Evolutionary conservation across 352 stramenopile genomes (phyloP), one percentile per base, ranked within the genome.

Genomic region (Phytophthora lateralis): DNA sequence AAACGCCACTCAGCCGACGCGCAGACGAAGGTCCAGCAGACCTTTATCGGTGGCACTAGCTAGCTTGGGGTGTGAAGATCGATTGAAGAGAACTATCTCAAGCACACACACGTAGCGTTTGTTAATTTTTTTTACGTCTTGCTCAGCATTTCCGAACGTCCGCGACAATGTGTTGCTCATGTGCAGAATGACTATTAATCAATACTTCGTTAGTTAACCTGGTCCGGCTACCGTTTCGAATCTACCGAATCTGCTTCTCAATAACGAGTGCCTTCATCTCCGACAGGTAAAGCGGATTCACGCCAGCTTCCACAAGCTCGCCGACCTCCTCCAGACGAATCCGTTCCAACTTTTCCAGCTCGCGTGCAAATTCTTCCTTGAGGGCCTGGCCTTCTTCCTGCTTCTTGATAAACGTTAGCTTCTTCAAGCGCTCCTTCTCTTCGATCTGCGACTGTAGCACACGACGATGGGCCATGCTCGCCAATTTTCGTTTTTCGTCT

Each of bases 181-280:
- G 21, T 24, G 21, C 21, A 24, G 21, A 3, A 24, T 24, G 21
- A 24, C 21, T 24, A 24, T 24, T 1, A 30, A 30, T 30, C 26
- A 30, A 30, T 30, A 7, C 7, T 6, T 30, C 21, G 21, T 24
- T 24, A 24, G 21, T 24, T 24, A 24, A 24, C 21, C 21, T 24
- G 1, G 21, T 3, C 21, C 21, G 21, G 1, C 15, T 26, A 17
- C 38, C 24, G 17, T 12, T 24, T 24, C 26, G 26, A 30, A 4
- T 30, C 64, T 73, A 57, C 41, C 69, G 45, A 71, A 69, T 69
- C 42, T 69, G 67, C 24, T 91, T 96, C 30, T 84, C 78, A 53
- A 98, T 97, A 75, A 98, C 91, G 41, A 97, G 68, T 7, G 78
- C 87, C 47, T 91, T 92, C 82, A 98, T 97, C 76, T 98, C 93